phyloP scores from a whole-genome alignment of 768 basidiomycete species.

The Rhizopogon vulgaris region DNA sequence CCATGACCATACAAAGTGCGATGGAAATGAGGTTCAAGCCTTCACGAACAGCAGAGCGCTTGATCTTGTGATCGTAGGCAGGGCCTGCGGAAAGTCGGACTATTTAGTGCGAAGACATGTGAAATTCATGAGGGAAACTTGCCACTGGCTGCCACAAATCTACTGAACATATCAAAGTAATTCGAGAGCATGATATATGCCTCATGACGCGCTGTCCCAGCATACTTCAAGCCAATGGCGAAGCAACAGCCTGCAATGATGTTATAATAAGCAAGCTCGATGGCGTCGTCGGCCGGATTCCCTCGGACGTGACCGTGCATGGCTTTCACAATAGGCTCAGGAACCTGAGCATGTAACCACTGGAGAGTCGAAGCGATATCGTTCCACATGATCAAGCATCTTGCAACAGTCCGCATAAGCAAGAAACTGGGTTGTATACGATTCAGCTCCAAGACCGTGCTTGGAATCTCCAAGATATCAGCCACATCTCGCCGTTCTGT shows the following conservation, averaged over 20 bases:
- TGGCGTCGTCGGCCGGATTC: conserved; percentile 55
- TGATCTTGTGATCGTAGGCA: conserved; percentile 83
- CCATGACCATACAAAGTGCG: conserved; percentile 90
- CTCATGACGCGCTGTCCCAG: conserved; percentile 87
- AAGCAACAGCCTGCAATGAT: conserved; percentile 91
- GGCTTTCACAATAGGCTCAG: conserved; percentile 53
- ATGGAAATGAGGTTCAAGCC: conserved; percentile 85
- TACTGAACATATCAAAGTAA: conserved; percentile 76
- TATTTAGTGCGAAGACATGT: neutral
- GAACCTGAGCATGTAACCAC: conserved; percentile 72
- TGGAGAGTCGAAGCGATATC: conserved; percentile 61
- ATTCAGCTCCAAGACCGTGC: conserved; percentile 73
- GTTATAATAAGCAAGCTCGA: conserved; percentile 88
- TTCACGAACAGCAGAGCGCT: conserved; percentile 80
- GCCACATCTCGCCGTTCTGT: conserved; percentile 83
- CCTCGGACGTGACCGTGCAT: conserved; percentile 48
- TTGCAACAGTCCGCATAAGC: conserved; percentile 71
- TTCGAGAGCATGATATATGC: conserved; percentile 80
- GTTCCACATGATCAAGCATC: conserved; percentile 84
- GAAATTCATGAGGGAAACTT: conserved; percentile 17
- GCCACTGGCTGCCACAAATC: conserved; percentile 66
- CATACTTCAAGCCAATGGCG: conserved; percentile 86
- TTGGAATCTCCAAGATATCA: conserved; percentile 77
- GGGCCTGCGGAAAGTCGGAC: conserved; percentile 40
- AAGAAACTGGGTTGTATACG: conserved; percentile 86